phyloP scores from a whole-genome alignment of 257 asterid genomes.

The Mentha longifolia region DNA sequence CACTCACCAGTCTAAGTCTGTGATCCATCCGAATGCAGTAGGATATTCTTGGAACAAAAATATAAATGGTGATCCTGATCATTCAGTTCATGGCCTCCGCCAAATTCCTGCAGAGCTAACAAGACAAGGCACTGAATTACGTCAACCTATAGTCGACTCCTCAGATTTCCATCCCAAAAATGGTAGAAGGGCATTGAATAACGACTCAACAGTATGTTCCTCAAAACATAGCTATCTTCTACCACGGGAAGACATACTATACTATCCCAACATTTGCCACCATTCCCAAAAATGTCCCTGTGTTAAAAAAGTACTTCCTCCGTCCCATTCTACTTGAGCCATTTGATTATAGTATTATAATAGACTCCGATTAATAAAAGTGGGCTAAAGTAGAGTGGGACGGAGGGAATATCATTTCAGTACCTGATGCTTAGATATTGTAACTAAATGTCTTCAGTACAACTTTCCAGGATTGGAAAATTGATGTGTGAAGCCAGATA shows the following conservation, averaged over 20 bases:
- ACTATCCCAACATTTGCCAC: too few relatives aligned
- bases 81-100: constrained; percentile 38
- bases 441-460: too few relatives aligned
- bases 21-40: constrained; percentile 65
- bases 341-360: too few relatives aligned
- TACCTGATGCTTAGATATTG: too few relatives aligned
- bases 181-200: constrained; percentile 32
- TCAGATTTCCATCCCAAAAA: constrained; percentile 37
- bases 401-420: too few relatives aligned
- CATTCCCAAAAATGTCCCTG: too few relatives aligned
- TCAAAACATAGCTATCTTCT: constrained; percentile 9
- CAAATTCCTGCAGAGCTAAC: constrained; percentile 38
- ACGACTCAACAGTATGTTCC: constrained; percentile 47
- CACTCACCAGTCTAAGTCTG: constrained; percentile 59
- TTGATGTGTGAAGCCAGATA: too few relatives aligned
- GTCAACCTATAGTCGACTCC: constrained; percentile 35
- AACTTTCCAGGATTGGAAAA: too few relatives aligned
- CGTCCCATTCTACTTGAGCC: too few relatives aligned
- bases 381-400: too few relatives aligned
- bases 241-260: not conserved
- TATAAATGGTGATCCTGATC: constrained; percentile 46
- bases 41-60: constrained; percentile 49
- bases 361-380: too few relatives aligned
- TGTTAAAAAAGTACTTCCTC: too few relatives aligned
- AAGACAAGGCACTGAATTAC: constrained; percentile 46